Evolutionary conservation across 306 rosid genomes (phyloP).

Genomic region (Fragaria nilgerrensis): DNA sequence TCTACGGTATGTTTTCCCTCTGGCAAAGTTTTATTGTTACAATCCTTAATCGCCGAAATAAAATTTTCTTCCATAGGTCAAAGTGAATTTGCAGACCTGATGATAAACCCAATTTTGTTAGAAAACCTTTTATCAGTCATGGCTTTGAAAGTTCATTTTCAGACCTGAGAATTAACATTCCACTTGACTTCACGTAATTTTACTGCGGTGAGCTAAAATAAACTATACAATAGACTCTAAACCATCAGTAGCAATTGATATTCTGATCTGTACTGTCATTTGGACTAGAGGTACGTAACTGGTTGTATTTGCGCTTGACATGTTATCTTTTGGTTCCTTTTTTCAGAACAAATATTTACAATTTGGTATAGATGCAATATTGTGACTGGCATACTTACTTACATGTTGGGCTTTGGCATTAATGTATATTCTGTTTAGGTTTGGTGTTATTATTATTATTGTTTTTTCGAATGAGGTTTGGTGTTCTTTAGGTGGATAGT

Average conservation of each 20-base stretch:
- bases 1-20: not conserved
- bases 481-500: constrained; percentile 15
- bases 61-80: not conserved
- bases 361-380: not conserved
- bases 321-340: constrained; percentile 6
- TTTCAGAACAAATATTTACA: not conserved
- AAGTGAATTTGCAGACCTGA: not conserved
- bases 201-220: not conserved
- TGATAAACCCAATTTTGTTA: not conserved
- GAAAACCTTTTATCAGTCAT: not conserved
- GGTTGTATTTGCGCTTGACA: not conserved
- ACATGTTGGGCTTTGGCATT: not conserved
- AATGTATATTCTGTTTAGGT: not conserved
- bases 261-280: not conserved
- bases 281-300: not conserved
- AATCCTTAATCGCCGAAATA: not conserved
- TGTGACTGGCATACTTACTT: not conserved
- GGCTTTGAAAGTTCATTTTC: not conserved
- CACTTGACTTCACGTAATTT: not conserved
- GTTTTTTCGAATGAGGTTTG: too few species aligned
- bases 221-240: not conserved
- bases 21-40: not conserved
- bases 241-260: not conserved
- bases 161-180: not conserved
- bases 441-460: not conserved